These are phyloP conservation scores for Solanum ossicruentum DNA, from an alignment of 257 asterid species.

Conservation along the genomic window DNA sequence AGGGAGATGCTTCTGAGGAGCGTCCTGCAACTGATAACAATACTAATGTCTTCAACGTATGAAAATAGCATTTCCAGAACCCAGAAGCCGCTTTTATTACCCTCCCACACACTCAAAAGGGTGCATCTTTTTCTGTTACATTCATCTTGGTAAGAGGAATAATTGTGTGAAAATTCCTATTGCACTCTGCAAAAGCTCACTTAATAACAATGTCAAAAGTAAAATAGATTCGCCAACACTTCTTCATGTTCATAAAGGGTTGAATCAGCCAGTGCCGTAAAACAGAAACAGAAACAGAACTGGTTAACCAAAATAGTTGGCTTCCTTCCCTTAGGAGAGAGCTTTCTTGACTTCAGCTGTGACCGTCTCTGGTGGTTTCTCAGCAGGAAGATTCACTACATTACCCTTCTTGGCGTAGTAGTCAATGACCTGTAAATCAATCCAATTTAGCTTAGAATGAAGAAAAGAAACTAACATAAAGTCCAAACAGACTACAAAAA, in stretches of 20 bases:
- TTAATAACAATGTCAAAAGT: background rate
- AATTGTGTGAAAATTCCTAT: background rate
- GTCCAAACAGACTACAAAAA: background rate
- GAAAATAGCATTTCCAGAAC: background rate
- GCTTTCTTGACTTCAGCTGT: conserved; percentile 53
- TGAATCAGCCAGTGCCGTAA: background rate
- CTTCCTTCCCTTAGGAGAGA: conserved; percentile 32
- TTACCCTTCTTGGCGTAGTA: conserved; percentile 49
- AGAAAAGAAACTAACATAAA: background rate
- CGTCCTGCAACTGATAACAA: background rate
- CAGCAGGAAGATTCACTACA: conserved; percentile 63
- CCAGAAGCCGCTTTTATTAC: background rate
- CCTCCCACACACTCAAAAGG: background rate
- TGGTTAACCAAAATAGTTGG: background rate
- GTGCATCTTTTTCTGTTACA: background rate
- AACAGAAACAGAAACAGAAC: background rate
- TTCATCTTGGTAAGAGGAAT: background rate
- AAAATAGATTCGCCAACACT: background rate
- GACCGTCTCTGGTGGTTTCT: conserved; percentile 58
- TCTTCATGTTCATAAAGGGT: background rate
- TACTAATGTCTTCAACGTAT: background rate
- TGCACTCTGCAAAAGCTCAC: background rate
- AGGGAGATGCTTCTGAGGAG: background rate
- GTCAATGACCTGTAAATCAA: conserved; percentile 46
- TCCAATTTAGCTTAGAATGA: background rate